Conservation (phyloP, 2,329 filamentous ascomycete genomes). For the Elsinoe ampelina region DNA sequence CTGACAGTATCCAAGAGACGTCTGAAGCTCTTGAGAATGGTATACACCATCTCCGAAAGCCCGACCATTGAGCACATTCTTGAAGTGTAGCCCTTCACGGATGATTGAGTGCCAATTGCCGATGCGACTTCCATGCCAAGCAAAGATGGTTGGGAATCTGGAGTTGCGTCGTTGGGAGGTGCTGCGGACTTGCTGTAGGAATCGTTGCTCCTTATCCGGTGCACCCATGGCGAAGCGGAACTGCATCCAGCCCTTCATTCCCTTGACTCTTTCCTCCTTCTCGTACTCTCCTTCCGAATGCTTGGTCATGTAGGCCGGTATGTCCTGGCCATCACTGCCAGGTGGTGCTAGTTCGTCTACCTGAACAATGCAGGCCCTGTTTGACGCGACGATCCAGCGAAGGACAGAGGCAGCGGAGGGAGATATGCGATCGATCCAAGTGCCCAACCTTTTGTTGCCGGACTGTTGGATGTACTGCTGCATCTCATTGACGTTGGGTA, state of each 20-base stretch:
- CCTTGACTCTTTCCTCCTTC: conserved; percentile 43
- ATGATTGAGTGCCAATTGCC: conserved; percentile 87
- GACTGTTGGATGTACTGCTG: conserved; percentile 35
- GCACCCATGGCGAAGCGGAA: conserved; percentile 84
- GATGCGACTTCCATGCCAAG: conserved; percentile 73
- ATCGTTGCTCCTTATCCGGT: conserved; percentile 74
- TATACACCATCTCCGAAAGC: conserved; percentile 74
- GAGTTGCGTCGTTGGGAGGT: conserved; percentile 34
- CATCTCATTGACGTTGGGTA: conserved; percentile 56
- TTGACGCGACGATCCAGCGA: conserved; percentile 84
- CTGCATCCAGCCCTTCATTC: conserved; percentile 61
- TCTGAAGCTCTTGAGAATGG: conserved; percentile 53
- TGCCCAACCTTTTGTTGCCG: conserved; percentile 14
- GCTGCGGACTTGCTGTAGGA: conserved; percentile 52
- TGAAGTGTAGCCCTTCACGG: conserved; percentile 69
- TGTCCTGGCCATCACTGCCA: conserved; percentile 17
- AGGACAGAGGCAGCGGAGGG: conserved; percentile 59
- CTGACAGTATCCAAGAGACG: conserved; percentile 46
- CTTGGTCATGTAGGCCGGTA: not conserved
- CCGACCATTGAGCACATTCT: conserved; percentile 53
- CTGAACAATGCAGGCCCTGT: conserved; percentile 75
- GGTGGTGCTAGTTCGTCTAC: conserved; percentile 41
- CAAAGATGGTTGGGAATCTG: conserved; percentile 62
- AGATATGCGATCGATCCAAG: conserved; percentile 52
- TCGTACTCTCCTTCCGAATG: conserved; percentile 15